A percentile compares a stretch with the other conserved stretches of the same genome.
Evolutionary conservation across 768 basidiomycete genomes (phyloP).

Genomic region (Leccinellum albellum): DNA sequence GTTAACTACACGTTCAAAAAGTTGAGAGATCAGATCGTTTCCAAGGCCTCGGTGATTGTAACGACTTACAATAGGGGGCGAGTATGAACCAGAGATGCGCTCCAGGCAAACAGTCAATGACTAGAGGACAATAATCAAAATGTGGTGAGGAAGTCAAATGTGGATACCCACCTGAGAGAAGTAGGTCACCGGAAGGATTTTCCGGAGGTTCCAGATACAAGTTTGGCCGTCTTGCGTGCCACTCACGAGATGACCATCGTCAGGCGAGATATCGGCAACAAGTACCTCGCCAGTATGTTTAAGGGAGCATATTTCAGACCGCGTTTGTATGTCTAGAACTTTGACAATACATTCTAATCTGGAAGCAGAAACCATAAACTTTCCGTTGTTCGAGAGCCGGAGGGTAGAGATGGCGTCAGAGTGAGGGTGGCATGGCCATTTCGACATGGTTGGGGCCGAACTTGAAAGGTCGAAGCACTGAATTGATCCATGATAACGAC

Average conservation of each 20-base stretch:
- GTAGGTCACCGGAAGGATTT: slow-evolving; percentile 5
- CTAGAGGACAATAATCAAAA: not conserved
- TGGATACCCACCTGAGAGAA: slow-evolving; percentile 9
- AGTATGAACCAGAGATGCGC: not conserved
- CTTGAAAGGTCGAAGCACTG: slow-evolving; percentile 8
- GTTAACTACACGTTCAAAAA: slow-evolving; percentile 7
- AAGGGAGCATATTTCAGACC: slow-evolving; percentile 6
- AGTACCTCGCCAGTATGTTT: slow-evolving; percentile 6
- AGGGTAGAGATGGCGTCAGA: slow-evolving; percentile 14
- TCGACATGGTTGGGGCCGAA: not conserved
- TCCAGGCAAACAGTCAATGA: slow-evolving; percentile 3
- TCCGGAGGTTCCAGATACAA: slow-evolving; percentile 14
- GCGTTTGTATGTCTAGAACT: slow-evolving; percentile 14
- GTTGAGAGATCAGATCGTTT: slow-evolving; percentile 2
- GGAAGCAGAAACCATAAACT: slow-evolving; percentile 20
- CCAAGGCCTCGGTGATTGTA: not conserved
- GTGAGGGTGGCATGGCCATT: slow-evolving; percentile 11
- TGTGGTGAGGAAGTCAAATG: not conserved
- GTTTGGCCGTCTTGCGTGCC: slow-evolving; percentile 5
- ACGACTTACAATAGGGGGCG: slow-evolving; percentile 4
- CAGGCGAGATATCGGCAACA: slow-evolving; percentile 13
- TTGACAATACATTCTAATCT: slow-evolving; percentile 10
- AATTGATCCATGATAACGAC: slow-evolving; percentile 10
- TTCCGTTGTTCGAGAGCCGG: slow-evolving; percentile 18
- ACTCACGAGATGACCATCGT: slow-evolving; percentile 10